Conservation (phyloP, 1,284 basidiomycete genomes). For the Rhodotorula sp. region DNA sequence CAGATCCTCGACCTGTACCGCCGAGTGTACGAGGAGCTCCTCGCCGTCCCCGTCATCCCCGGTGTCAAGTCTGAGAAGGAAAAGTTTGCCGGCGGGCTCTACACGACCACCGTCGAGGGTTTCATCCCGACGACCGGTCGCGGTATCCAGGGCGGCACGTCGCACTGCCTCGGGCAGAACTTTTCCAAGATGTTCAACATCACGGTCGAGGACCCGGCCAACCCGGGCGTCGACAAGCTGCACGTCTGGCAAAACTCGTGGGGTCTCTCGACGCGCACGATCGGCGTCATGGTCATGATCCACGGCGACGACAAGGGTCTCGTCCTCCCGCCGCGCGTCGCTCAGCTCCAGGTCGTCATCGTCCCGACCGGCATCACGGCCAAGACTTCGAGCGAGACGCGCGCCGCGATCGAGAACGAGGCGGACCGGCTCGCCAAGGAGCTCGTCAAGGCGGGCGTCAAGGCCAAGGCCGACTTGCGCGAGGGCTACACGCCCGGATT, state of each 20-base stretch:
- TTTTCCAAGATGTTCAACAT: conserved; percentile 99
- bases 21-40: conserved; percentile 92
- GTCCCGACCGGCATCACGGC: conserved; percentile 91
- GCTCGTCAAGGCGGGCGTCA: conserved; percentile 70
- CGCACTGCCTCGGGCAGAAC: conserved; percentile 97
- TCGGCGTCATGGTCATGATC: conserved; percentile 99
- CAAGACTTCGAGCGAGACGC: conserved; percentile 65
- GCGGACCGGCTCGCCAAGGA: conserved; percentile 60
- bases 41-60: conserved; percentile 95
- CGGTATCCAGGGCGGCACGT: conserved; percentile 97
- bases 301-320: conserved; percentile 98
- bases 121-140: conserved; percentile 97
- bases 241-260: conserved; percentile 98
- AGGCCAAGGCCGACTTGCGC: conserved; percentile 85
- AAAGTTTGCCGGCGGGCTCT: conserved; percentile 96
- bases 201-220: conserved; percentile 80
- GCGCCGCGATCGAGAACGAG: conserved; percentile 71
- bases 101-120: conserved; percentile 97
- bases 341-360: conserved; percentile 85
- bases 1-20: conserved; percentile 96
- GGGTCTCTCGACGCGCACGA: conserved; percentile 93
- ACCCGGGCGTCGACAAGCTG: conserved; percentile 64
- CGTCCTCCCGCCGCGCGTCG: conserved; percentile 91
- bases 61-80: conserved; percentile 99
- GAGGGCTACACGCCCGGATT: conserved; percentile 97